Evolutionary conservation across 169 alveolate genomes (phyloP).

Genomic region (Eimeria zaria): DNA sequence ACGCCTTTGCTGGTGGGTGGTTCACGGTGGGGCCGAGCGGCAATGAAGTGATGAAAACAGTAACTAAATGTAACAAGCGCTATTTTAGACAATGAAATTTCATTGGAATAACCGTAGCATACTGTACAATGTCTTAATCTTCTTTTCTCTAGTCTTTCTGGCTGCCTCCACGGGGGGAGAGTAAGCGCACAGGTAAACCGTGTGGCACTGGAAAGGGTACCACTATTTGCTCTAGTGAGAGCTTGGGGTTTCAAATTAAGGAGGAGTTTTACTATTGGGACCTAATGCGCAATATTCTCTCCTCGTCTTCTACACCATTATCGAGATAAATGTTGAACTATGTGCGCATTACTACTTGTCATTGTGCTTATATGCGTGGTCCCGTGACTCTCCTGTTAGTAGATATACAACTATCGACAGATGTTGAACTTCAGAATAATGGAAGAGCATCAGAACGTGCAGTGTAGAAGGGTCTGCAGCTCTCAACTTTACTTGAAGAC

Average conservation of each 20-base stretch:
- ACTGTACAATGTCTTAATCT: background rate
- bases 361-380: background rate
- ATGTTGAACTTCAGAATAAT: background rate
- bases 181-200: too few relatives aligned
- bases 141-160: background rate
- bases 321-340: too few relatives aligned
- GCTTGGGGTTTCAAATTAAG: too few relatives aligned
- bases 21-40: background rate
- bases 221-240: too few relatives aligned
- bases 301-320: background rate
- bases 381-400: background rate
- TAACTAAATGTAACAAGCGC: too few relatives aligned
- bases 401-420: background rate
- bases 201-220: too few relatives aligned
- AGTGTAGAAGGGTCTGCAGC: background rate
- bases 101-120: background rate
- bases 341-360: background rate
- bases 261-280: background rate
- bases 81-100: background rate
- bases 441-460: background rate
- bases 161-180: background rate
- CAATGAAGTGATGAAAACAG: too few relatives aligned
- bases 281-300: background rate
- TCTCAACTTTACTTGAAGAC: background rate
- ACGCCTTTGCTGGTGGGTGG: conserved; percentile 47